Base-by-base conservation (phyloP, 106 monocot genomes). In the Acorus gramineus region DNA sequence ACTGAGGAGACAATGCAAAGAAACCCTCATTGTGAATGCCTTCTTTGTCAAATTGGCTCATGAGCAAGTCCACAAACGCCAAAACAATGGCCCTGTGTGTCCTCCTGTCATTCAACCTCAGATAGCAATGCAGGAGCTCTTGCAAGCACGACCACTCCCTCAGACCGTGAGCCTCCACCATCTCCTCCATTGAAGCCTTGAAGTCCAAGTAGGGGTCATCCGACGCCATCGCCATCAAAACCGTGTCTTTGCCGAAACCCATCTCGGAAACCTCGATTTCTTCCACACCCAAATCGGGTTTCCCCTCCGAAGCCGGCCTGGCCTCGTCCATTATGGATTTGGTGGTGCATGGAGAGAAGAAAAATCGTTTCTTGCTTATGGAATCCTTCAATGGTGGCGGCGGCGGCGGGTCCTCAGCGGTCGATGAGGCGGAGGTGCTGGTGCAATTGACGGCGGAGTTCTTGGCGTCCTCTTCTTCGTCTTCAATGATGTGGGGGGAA, bases 181-280 rank as follows among this genome's bases (percentile, higher is more conserved):
- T 87, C 75, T 87, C 83, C 72, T 65, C 83, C 87, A 87, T 83
- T 3, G 87, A 83, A 0, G 8, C 42, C 66, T 69, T 68, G 73
- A 87, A 87, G 64, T 87, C 83, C 5, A 44, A 11, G 66, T 79
- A 83, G 0, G 87, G 87, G 55, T 87, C 77, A 3, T 59, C 49
- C 2, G 87, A 83, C 3, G 51, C 67, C 74, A 80, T 28, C 2
- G 55, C 69, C 56, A 75, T n/a, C 7, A 66, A 54, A 9, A 71
- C 52, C 52, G 74, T 85, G 46, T 61, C 73, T 43, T 61, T 53
- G 49, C 44, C 69, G 57, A 67, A 70, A 55, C 48, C 60, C 65
- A 28, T 28, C 28, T 28, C 12, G 43, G 14, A 10, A 8, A 8
- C 55, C n/a, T 11, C 57, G 9, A 13, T 48, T 43, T 2, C 46